Conservation (phyloP, 1,139 yeast species). For the Protomyces macrosporus region DNA sequence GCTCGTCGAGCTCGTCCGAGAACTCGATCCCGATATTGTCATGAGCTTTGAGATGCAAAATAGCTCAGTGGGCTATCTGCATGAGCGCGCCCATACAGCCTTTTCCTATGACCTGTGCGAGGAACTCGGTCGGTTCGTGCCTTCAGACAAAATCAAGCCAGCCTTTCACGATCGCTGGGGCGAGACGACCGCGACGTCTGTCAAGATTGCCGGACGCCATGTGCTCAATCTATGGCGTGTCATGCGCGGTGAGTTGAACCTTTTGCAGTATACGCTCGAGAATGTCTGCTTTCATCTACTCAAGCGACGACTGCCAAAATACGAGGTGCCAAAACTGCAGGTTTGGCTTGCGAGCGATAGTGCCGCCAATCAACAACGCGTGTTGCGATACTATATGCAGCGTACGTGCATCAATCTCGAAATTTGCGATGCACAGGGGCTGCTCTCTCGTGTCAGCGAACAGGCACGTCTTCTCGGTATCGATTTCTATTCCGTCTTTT, state of each 20-base stretch:
- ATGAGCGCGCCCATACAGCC: slow-evolving; percentile 52
- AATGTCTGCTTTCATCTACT: slow-evolving; percentile 64
- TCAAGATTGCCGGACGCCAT: slow-evolving; percentile 71
- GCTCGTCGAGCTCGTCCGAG: slow-evolving; percentile 52
- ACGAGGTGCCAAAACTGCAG: slow-evolving; percentile 49
- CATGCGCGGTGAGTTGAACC: slow-evolving; percentile 55
- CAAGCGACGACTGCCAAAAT: slow-evolving; percentile 64
- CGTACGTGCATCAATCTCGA: slow-evolving; percentile 49
- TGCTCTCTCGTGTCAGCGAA: slow-evolving; percentile 68
- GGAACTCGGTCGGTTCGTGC: slow-evolving; percentile 41
- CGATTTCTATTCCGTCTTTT: slow-evolving; percentile 79
- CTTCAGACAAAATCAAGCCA: slow-evolving; percentile 36
- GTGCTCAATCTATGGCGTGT: slow-evolving; percentile 79
- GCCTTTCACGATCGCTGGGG: slow-evolving; percentile 70
- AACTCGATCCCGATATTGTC: slow-evolving; percentile 78
- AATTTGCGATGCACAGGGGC: slow-evolving; percentile 58
- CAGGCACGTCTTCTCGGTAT: slow-evolving; percentile 83
- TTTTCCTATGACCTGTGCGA: slow-evolving; percentile 52
- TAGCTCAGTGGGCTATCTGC: slow-evolving; percentile 81
- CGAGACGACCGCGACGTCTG: slow-evolving; percentile 65
- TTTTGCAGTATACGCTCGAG: slow-evolving; percentile 70
- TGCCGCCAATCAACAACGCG: slow-evolving; percentile 38
- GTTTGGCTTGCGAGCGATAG: slow-evolving; percentile 44
- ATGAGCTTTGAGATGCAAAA: slow-evolving; percentile 80
- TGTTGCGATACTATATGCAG: slow-evolving; percentile 50